Conservation (phyloP, 1,284 basidiomycete species). For the Prillingera fragicola region DNA sequence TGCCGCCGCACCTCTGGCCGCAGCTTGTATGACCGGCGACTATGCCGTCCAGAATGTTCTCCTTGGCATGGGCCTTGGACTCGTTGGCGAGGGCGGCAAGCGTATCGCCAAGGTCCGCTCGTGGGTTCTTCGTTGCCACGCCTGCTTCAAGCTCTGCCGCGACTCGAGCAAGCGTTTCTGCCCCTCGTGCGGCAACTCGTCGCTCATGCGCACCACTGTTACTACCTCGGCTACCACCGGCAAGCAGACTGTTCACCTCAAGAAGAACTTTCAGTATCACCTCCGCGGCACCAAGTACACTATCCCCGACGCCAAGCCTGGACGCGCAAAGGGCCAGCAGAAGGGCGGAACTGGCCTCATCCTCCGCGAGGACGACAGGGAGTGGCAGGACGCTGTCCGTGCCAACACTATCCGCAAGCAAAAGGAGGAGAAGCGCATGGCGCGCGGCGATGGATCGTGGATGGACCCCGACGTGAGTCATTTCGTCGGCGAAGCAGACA, state of each 20-base stretch:
- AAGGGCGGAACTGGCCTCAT: conserved; percentile 65
- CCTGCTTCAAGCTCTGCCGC: conserved; percentile 99
- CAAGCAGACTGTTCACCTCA: conserved; percentile 69
- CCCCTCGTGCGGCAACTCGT: conserved; percentile 91
- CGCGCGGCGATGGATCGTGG: conserved; percentile 63
- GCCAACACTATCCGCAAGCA: conserved; percentile 63
- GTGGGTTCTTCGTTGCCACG: conserved; percentile 95
- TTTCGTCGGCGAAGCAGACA: too few relatives aligned
- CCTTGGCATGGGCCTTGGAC: conserved; percentile 85
- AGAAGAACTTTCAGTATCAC: conserved; percentile 90
- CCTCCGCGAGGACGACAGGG: conserved; percentile 81
- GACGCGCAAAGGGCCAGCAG: conserved; percentile 76
- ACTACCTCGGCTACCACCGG: conserved; percentile 64
- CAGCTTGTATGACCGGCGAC: conserved; percentile 95
- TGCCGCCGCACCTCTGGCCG: conserved; percentile 37
- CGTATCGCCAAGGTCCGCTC: conserved; percentile 86
- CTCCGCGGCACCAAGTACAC: conserved; percentile 88
- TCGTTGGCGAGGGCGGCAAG: conserved; percentile 89
- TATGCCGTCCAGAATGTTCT: conserved; percentile 99
- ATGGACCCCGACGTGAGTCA: conserved; percentile 73
- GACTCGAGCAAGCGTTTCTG: conserved; percentile 94
- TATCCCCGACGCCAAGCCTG: conserved; percentile 85
- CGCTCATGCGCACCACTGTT: conserved; percentile 85
- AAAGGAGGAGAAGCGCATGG: conserved; percentile 70
- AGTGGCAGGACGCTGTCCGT: conserved; percentile 76